Conservation (phyloP, 345 rosid genomes). For the Cardamine occulta region DNA sequence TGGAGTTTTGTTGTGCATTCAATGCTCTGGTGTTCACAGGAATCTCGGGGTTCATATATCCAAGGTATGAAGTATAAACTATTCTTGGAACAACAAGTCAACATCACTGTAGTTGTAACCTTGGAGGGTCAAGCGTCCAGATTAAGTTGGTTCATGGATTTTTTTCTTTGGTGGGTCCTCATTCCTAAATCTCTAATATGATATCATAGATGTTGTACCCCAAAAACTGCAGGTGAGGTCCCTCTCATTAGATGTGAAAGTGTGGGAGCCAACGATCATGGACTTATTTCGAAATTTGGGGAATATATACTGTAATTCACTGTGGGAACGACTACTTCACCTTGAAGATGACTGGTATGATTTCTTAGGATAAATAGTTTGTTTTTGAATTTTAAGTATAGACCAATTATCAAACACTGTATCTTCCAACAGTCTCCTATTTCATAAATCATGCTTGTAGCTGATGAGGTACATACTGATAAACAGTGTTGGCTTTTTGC, state of each 20-base stretch:
- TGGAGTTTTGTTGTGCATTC: constrained; percentile 83
- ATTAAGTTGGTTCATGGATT: neutral
- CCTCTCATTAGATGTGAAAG: constrained; percentile 82
- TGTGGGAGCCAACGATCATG: constrained; percentile 89
- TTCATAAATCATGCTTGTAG: constrained; percentile 29
- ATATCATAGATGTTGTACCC: constrained; percentile 26
- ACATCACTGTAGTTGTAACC: constrained; percentile 23
- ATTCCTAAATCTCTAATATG: constrained; percentile 20
- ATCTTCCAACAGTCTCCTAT: neutral
- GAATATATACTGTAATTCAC: constrained; percentile 80
- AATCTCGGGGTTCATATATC: constrained; percentile 96
- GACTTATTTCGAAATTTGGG: constrained; percentile 74
- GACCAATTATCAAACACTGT: neutral
- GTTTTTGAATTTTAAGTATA: neutral
- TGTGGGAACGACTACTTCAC: constrained; percentile 79
- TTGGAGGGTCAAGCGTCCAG: neutral
- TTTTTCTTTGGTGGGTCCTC: constrained; percentile 1
- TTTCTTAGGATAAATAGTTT: constrained; percentile 12
- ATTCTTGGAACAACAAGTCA: constrained; percentile 21
- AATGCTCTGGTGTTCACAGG: constrained; percentile 94
- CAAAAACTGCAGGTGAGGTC: constrained; percentile 76
- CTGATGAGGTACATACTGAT: constrained; percentile 18
- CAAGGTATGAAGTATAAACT: constrained; percentile 57
- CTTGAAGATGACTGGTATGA: constrained; percentile 57
- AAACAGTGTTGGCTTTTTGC: constrained; percentile 41